A percentile compares a stretch with the other conserved stretches of the same genome.
These are phyloP conservation scores for Penicillium frequentans DNA, from an alignment of 2,329 filamentous ascomycete genomes.

Conservation along the genomic window DNA sequence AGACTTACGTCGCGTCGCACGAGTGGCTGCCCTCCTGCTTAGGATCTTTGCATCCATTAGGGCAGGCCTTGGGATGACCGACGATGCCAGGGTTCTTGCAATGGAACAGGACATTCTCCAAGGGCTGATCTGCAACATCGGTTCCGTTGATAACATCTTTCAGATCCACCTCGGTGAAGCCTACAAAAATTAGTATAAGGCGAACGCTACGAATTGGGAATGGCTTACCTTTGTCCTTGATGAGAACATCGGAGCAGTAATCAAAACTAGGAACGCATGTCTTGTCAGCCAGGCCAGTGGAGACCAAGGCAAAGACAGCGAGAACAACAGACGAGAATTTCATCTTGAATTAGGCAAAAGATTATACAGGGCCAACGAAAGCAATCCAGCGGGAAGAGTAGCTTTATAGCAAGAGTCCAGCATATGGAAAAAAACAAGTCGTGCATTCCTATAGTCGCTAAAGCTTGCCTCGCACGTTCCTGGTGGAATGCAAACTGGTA, in stretches of 20 bases:
- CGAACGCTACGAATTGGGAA: neutral
- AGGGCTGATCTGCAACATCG: slow-evolving; percentile 25
- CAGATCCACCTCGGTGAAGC: slow-evolving; percentile 31
- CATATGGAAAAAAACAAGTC: neutral
- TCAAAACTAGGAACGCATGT: slow-evolving; percentile 38
- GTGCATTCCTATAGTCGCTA: slow-evolving; percentile 2
- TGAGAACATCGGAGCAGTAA: slow-evolving; percentile 32
- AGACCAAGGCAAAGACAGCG: slow-evolving; percentile 16
- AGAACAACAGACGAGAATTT: slow-evolving; percentile 24
- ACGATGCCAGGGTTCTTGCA: slow-evolving; percentile 36
- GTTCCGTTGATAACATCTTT: slow-evolving; percentile 28
- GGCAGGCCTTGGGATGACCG: slow-evolving; percentile 33
- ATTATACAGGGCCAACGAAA: neutral
- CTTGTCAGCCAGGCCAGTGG: slow-evolving; percentile 26
- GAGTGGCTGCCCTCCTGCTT: slow-evolving; percentile 31
- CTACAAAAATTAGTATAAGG: slow-evolving; percentile 9
- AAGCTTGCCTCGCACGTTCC: slow-evolving; percentile 4
- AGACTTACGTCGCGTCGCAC: slow-evolving; percentile 17
- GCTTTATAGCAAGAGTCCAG: neutral
- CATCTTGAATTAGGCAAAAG: slow-evolving; percentile 18
- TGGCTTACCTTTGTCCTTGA: slow-evolving; percentile 30
- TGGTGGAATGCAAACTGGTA: slow-evolving; percentile 12
- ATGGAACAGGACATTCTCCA: slow-evolving; percentile 34
- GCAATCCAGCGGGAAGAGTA: neutral
- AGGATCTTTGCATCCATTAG: slow-evolving; percentile 27